Base-by-base conservation (phyloP, 2,329 filamentous ascomycete genomes). In the Alternaria sp. region DNA sequence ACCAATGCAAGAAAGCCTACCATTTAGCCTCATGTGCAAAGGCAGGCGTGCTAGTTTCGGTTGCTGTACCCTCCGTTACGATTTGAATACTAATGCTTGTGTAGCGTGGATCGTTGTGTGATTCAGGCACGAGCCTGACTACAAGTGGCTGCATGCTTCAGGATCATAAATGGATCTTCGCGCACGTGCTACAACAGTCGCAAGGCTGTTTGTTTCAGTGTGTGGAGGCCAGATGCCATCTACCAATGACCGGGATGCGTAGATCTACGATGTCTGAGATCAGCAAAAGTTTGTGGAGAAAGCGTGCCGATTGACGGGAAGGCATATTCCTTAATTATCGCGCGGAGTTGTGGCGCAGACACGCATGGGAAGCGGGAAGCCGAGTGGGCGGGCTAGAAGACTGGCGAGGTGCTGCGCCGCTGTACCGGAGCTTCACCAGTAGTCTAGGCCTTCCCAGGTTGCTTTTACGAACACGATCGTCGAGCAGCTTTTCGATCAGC, bases 401-500 rank as follows among this genome's bases (percentile, higher is more conserved):
- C 39, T 41, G 30, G 54, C 26, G 38, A 47, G 43, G 22, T 42
- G 41, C 24, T 53, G 48, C 39, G 34, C 43, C 32, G 57, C 57
- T 59, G 57, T 42, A 5, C 49, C 32, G 20, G 41, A 43, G 18
- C 46, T 51, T 30, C 41, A n/a, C 8, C 14, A 11, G 22, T 54
- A 52, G 46, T 56, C 47, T 30, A 52, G 46, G 52, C 51, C 47
- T 51, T 30, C 28, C 28, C 4, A 30, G 28, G 28, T 30, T 34
- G 43, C 36, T 36, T 38, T 26, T 43, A 46, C 18, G 7, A 42
- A 46, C 28, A 48, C 58, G 58, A 61, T 61, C 36, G 28, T 20
- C 36, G 43, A 48, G n/a, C 28, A 57, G 41, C 24, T 48, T 48
- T 41, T 39, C 58, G 58, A 61, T 61, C 58, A 39, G 36, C 36